phyloP scores from a whole-genome alignment of 352 stramenopile genomes.

The Globisporangium yorkense region DNA sequence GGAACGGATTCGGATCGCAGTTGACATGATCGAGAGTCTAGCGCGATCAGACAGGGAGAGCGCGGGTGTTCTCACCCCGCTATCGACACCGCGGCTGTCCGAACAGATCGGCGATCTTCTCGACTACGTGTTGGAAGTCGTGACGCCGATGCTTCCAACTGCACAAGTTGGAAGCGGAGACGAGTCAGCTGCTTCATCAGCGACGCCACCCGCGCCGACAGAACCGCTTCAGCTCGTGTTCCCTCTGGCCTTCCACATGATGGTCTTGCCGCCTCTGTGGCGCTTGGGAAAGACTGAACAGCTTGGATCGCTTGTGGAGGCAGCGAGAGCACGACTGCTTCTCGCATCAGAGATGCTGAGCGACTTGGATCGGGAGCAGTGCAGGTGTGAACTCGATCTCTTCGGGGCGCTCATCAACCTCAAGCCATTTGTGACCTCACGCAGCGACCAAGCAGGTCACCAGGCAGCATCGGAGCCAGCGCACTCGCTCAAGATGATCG shows the following conservation, averaged over 20 bases:
- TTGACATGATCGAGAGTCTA: conserved; percentile 33
- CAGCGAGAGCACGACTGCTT: conserved; percentile 10
- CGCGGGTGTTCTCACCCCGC: conserved; percentile 5
- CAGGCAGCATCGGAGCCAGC: not conserved
- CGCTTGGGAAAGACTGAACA: conserved; percentile 15
- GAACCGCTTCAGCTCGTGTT: conserved; percentile 12
- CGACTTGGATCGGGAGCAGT: conserved; percentile 5
- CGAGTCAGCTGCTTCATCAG: not conserved
- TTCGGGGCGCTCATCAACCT: conserved; percentile 17
- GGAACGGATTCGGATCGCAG: conserved; percentile 30
- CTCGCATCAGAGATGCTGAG: not conserved
- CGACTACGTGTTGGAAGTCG: conserved; percentile 28
- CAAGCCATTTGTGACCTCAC: not conserved
- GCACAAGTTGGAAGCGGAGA: not conserved
- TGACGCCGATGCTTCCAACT: conserved; percentile 16
- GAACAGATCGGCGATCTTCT: conserved; percentile 23
- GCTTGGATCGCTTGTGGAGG: conserved; percentile 18
- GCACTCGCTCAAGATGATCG: not conserved
- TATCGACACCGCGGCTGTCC: not conserved
- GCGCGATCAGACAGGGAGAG: conserved; percentile 1
- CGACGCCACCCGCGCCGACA: not conserved
- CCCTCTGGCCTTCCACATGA: conserved; percentile 29
- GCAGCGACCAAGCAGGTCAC: not conserved
- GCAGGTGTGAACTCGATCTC: conserved; percentile 19
- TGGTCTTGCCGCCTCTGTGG: conserved; percentile 20